These are phyloP conservation scores for Fennellomyces sp. DNA, from an alignment of 371 early-diverging fungal species.

Conservation along the genomic window DNA sequence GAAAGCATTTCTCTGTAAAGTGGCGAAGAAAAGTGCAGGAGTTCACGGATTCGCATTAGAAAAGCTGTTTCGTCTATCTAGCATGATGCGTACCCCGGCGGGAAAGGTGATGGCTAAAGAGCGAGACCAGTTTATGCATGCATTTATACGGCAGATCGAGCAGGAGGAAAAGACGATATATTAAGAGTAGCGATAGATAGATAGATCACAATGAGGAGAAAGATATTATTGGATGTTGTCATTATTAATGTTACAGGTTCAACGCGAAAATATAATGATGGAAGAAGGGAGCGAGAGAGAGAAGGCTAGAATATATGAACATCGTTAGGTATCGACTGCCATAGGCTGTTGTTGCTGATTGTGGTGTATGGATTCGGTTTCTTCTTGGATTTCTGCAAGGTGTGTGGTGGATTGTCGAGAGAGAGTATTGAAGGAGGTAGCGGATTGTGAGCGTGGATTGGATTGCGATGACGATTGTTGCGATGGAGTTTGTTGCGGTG, in stretches of 20 bases:
- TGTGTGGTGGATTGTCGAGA: conserved; percentile 28
- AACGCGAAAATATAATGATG: background rate
- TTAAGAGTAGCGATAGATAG: background rate
- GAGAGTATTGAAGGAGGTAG: conserved; percentile 13
- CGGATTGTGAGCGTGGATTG: conserved; percentile 9
- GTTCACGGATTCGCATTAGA: too few relatives aligned
- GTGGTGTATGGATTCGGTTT: background rate
- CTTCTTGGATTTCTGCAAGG: conserved; percentile 24
- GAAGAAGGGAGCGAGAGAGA: background rate
- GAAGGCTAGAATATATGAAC: background rate
- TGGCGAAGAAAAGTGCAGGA: background rate
- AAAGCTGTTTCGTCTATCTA: conserved; percentile 62
- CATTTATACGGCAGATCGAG: conserved; percentile 54
- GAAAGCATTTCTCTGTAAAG: background rate
- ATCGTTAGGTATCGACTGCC: conserved; percentile 21
- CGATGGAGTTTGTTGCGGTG: background rate
- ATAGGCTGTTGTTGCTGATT: conserved; percentile 13
- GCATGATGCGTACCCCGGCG: conserved; percentile 61
- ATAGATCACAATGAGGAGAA: background rate
- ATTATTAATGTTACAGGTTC: background rate
- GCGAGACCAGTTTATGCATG: conserved; percentile 54
- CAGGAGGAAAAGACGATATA: conserved; percentile 31
- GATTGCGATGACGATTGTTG: background rate
- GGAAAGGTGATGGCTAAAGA: conserved; percentile 59
- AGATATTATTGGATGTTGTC: background rate